These are phyloP conservation scores for Corylus avellana DNA, from an alignment of 306 rosid genomes.

Conservation along the genomic window DNA sequence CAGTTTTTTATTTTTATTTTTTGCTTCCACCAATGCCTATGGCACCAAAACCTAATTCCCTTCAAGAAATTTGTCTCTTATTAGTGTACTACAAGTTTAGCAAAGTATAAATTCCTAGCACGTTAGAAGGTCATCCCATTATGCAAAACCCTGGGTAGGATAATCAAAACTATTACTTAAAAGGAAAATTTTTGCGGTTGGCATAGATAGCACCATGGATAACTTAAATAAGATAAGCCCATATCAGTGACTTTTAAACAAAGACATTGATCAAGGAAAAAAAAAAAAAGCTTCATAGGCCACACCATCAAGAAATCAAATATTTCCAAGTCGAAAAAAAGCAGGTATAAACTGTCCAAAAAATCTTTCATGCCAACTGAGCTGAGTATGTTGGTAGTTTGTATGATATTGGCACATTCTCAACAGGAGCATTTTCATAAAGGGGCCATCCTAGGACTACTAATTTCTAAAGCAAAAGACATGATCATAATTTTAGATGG, in stretches of 20 bases:
- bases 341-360: not conserved
- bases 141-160: no score
- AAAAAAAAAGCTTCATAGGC: not conserved
- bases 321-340: not conserved
- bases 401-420: not conserved
- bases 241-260: not conserved
- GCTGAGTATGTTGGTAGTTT: not conserved
- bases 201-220: not conserved
- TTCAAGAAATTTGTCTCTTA: not conserved
- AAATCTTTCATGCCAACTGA: not conserved
- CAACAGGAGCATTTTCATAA: not conserved
- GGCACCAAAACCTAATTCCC: slow-evolving; percentile 3
- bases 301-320: not conserved
- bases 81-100: not conserved
- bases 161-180: no score
- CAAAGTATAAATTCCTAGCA: no score
- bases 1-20: not conserved
- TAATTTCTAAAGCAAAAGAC: not conserved
- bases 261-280: not conserved
- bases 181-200: no score
- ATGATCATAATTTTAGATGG: not conserved
- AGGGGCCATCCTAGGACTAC: not conserved
- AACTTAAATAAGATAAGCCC: not conserved
- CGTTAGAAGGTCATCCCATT: no score
- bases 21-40: not conserved